Evolutionary conservation across 2,329 filamentous ascomycete genomes (phyloP), one percentile per base, ranked within the genome.

Genomic region (Dryadomyces quercus-mongolicae): DNA sequence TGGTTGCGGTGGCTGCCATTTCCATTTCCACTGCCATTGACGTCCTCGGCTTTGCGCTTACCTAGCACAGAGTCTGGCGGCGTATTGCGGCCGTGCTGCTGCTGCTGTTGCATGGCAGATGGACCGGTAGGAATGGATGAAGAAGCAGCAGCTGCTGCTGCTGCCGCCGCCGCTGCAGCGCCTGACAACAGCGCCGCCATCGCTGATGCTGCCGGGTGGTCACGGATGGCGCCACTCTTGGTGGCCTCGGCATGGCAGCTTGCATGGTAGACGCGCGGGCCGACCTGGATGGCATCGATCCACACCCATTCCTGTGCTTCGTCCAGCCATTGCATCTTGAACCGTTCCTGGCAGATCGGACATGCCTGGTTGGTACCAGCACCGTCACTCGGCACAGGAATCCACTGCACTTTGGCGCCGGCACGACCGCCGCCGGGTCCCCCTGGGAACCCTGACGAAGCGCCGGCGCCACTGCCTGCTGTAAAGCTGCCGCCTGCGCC

Each of bases 251-350:
- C 80, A 66, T 92, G 88, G 66, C 93, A 98, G 54, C 84, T 94
- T 12, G 85, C 89, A 68, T 98, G 93, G 63, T 89, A 97, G 16
- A 93, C 85, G 58, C 88, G 82, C 54, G 78, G 81, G 25, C 86
- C 87, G 34, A 94, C 81, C 59, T 85, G 79, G 51, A 87, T 76
- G 0, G 92, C 88, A 67, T 98, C 92, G 67, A 89, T 85, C 88
- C 93, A 97, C 44, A 98, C 92, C 79, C 91, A 97, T 64, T 98
- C 92, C 68, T 97, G 90, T 18, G 86, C 87, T 58, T 94, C 89
- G 62, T 94, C 89, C 7, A 92, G 83, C 86, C 90, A 97, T 60
- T 86, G 86, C 60, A 87, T 89, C 70, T 94, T 86, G 62, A 98
- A 97, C 60, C 86, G 86, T 66, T 98, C 93, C 67, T 95, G 91